Conservation (phyloP, 1,284 basidiomycete genomes). For the Wallemia hederae region DNA sequence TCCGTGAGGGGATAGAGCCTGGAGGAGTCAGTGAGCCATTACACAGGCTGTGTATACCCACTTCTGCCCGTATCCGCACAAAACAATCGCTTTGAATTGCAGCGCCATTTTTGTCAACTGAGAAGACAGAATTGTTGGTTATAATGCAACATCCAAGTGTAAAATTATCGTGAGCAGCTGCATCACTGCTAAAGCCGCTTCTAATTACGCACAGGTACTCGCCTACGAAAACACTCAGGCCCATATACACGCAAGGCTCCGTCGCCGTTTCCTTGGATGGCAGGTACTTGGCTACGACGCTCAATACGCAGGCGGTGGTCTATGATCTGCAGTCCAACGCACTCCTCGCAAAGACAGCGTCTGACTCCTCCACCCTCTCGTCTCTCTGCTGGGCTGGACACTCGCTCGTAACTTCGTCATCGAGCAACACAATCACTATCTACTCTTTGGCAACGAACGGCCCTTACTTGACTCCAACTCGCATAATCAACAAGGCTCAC, state of each 20-base stretch:
- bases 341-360: background rate
- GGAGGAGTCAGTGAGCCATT: background rate
- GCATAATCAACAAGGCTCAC: constrained; percentile 53
- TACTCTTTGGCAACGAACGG: background rate
- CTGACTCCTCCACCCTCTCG: background rate
- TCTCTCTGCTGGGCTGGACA: background rate
- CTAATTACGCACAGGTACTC: background rate
- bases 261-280: background rate
- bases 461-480: constrained; percentile 25
- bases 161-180: background rate
- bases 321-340: background rate
- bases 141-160: background rate
- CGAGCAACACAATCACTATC: background rate
- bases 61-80: constrained; percentile 68
- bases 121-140: background rate
- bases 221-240: background rate
- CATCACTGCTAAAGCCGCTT: background rate
- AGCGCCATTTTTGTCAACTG: constrained; percentile 4
- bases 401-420: background rate
- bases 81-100: constrained; percentile 55
- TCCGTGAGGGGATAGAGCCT: constrained; percentile 12
- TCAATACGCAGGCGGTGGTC: background rate
- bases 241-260: background rate
- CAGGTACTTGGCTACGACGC: background rate
- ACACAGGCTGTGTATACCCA: constrained; percentile 17